A percentile compares a stretch with the other conserved stretches of the same genome.
These are phyloP conservation scores for Didymella lethalis DNA, from an alignment of 2,329 filamentous ascomycete species.

Conservation along the genomic window DNA sequence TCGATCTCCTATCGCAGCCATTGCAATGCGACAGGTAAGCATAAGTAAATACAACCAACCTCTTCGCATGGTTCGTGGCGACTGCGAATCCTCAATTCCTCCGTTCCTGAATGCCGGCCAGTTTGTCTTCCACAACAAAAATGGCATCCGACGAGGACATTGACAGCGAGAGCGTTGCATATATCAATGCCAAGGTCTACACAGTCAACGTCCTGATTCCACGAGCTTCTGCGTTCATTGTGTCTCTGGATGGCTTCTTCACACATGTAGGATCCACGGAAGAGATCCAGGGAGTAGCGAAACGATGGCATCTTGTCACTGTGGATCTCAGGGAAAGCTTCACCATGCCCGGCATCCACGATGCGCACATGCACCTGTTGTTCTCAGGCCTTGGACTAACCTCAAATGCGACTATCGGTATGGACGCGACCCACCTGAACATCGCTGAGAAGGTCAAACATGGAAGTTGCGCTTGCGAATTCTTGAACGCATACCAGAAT, in stretches of 20 bases:
- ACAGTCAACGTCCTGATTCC: conserved; percentile 33
- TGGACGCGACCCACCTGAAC: conserved; percentile 33
- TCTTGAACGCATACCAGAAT: conserved; percentile 33
- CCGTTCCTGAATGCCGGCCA: not conserved
- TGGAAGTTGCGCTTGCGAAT: conserved; percentile 40
- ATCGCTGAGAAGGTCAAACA: conserved; percentile 35
- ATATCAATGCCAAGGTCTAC: conserved; percentile 44
- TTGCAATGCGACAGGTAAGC: not conserved
- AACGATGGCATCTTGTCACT: conserved; percentile 23
- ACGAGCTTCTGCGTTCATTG: conserved; percentile 43
- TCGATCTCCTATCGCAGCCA: not conserved
- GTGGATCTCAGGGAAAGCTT: conserved; percentile 42
- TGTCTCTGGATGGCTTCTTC: conserved; percentile 38
- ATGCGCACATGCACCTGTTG: conserved; percentile 48
- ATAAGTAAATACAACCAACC: not conserved
- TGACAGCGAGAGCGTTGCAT: conserved; percentile 23
- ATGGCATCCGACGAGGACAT: not conserved
- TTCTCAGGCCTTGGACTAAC: conserved; percentile 37
- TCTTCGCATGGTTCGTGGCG: not conserved
- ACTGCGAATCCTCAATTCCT: no score
- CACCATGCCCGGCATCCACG: conserved; percentile 51
- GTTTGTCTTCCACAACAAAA: not conserved
- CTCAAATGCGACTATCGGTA: conserved; percentile 37
- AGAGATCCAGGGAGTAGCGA: conserved; percentile 30
- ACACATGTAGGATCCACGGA: conserved; percentile 34